Evolutionary conservation across 352 stramenopile species (phyloP).

Genomic region (Aphanomyces astaci): DNA sequence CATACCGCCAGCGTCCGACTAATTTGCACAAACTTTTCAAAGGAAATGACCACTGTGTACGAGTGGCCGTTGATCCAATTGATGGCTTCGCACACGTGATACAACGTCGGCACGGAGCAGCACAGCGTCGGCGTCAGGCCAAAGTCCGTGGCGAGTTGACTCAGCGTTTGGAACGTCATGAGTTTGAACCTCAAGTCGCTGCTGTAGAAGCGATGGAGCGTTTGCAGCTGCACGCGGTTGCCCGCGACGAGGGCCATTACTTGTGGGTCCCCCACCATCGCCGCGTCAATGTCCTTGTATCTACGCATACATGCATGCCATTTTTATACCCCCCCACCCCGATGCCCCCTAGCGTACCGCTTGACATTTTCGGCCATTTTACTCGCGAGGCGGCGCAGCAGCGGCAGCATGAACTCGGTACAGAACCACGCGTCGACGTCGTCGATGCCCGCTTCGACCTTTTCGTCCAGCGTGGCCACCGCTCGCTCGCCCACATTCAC

Average conservation of each 20-base stretch:
- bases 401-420: slow-evolving; percentile 42
- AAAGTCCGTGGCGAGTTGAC: slow-evolving; percentile 44
- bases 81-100: slow-evolving; percentile 49
- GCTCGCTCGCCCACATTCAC: slow-evolving; percentile 47
- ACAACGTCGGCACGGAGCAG: slow-evolving; percentile 30
- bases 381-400: slow-evolving; percentile 38
- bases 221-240: slow-evolving; percentile 37
- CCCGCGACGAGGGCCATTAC: slow-evolving; percentile 29
- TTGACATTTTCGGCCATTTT: slow-evolving; percentile 29
- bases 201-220: slow-evolving; percentile 52
- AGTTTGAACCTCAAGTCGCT: slow-evolving; percentile 39
- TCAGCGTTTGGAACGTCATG: slow-evolving; percentile 45
- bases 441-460: slow-evolving; percentile 37
- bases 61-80: slow-evolving; percentile 62
- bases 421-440: slow-evolving; percentile 63
- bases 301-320: slow-evolving; percentile 31
- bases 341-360: too few relatives aligned
- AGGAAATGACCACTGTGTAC: slow-evolving; percentile 56
- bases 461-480: slow-evolving; percentile 38
- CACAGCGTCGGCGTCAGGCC: slow-evolving; percentile 26
- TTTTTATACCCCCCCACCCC: slow-evolving; percentile 20
- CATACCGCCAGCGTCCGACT: slow-evolving; percentile 19
- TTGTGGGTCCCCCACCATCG: slow-evolving; percentile 23
- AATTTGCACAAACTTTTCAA: slow-evolving; percentile 44
- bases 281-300: slow-evolving; percentile 48